Conservation (phyloP, 169 alveolate species). For the Plasmodium ovale region DNA sequence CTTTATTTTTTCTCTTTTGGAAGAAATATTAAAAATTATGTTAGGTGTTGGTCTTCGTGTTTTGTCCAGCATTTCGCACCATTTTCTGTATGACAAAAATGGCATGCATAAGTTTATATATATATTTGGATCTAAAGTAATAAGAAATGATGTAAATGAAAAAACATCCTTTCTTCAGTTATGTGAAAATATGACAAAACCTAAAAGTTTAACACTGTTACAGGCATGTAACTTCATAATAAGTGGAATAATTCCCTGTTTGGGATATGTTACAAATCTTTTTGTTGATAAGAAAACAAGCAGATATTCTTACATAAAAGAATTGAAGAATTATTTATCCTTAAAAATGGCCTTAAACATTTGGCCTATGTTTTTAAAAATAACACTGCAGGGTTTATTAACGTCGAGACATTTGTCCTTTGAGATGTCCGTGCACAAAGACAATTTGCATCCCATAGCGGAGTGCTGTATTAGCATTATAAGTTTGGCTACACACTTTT, state of each 20-base stretch:
- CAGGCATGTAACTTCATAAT: constrained; percentile 71
- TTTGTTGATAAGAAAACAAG: constrained; percentile 57
- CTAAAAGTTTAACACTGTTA: constrained; percentile 58
- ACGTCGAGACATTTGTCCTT: constrained; percentile 69
- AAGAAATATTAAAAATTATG: constrained; percentile 76
- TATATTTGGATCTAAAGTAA: constrained; percentile 66
- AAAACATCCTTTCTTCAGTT: constrained; percentile 37
- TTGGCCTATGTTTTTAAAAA: constrained; percentile 77
- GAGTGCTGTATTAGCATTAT: constrained; percentile 72
- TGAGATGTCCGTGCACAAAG: constrained; percentile 76
- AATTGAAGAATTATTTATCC: constrained; percentile 65
- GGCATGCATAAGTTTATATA: constrained; percentile 71
- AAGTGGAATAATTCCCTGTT: constrained; percentile 75
- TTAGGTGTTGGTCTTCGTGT: constrained; percentile 70
- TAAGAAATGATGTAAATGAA: constrained; percentile 43
- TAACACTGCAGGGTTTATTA: constrained; percentile 62
- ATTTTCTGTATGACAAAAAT: constrained; percentile 68
- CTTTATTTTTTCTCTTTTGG: constrained; percentile 72
- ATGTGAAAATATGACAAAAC: constrained; percentile 71
- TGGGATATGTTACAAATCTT: constrained; percentile 66
- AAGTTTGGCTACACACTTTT: constrained; percentile 75
- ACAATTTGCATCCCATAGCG: constrained; percentile 62
- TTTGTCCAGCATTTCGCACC: constrained; percentile 71
- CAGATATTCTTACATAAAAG: constrained; percentile 63
- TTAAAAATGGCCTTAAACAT: constrained; percentile 77